These are phyloP conservation scores for Vaccinium corymbosum DNA, from an alignment of 148 eudicot species.

Conservation along the genomic window DNA sequence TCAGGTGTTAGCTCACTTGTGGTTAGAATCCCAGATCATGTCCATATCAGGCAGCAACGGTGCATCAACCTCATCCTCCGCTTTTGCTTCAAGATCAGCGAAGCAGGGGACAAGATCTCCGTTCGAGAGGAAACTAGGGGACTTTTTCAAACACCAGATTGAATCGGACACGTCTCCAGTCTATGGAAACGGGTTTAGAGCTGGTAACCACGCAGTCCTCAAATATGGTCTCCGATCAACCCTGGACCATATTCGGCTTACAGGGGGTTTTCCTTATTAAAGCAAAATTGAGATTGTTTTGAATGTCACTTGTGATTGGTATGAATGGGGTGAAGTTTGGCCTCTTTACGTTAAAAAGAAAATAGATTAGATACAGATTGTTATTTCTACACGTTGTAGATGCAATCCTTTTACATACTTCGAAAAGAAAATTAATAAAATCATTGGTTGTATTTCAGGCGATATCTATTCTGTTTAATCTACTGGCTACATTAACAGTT, in stretches of 20 bases:
- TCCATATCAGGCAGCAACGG: constrained; percentile 30
- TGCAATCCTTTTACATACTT: constrained; percentile 8
- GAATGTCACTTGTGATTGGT: not conserved
- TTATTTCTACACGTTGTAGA: constrained; percentile 13
- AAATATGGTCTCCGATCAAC: constrained; percentile 63
- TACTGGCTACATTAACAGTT: not conserved
- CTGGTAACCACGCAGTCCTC: constrained; percentile 59
- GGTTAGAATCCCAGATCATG: constrained; percentile 57
- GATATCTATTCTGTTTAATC: not conserved
- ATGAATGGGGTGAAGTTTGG: constrained; percentile 8
- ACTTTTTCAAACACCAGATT: constrained; percentile 76
- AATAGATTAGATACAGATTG: constrained; percentile 1
- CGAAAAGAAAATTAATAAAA: constrained; percentile 6
- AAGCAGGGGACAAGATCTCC: constrained; percentile 48
- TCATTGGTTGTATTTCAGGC: not conserved
- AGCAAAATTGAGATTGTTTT: not conserved
- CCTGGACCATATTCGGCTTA: constrained; percentile 56
- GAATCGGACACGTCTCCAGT: constrained; percentile 69
- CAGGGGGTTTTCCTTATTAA: constrained; percentile 64
- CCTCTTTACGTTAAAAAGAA: constrained; percentile 8
- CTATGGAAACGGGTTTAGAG: constrained; percentile 76
- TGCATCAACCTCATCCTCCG: constrained; percentile 39
- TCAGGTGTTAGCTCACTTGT: constrained; percentile 71
- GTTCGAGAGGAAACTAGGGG: constrained; percentile 64
- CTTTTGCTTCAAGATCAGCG: constrained; percentile 29